Evolutionary conservation across 495 filamentous ascomycete species (phyloP), one percentile per base, ranked within the genome.

Genomic region (Pyronema omphalodes): DNA sequence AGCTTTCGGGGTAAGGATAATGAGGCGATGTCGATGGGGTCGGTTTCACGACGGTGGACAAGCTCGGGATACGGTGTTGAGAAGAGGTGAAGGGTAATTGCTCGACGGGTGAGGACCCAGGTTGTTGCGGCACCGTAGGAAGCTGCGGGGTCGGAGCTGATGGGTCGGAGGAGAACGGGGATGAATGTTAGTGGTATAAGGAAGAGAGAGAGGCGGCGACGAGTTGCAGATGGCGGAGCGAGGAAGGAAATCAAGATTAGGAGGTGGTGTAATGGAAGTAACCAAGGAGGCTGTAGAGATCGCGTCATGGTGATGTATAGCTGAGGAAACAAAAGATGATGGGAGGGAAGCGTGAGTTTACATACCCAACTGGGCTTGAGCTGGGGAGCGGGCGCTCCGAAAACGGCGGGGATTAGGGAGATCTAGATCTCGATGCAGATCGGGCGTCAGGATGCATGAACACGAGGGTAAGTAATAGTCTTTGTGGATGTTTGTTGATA

Each of bases 51-150:
- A 35, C 41, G 35, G 5, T 33, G 50, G 8, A n/a, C 37, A 7
- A 8, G n/a, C 18, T 52, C 50, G 8, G 37, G 35, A 8, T 11
- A 9, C 9, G 47, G 19, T 17, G 11, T 18, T 9, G 23, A 34
- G 34, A 40, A 40, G 14, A 52, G 14, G 50, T 52, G 50, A n/a
- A 52, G 3, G 9, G 50, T 43, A 8, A 52, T 17, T 3, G 19
- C 37, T 1, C 37, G 35, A 7, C 40, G 50, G 12, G 50, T 52
- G 8, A 52, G 3, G 14, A 43, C 37, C 50, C 50, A 52, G 35
- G 41, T 35, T 33, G 50, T 52, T 14, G 50, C 50, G 34, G 37
- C 37, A 35, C 50, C 50, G 37, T 52, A 52, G 50, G 34, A 11
- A 8, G 37, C 36, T 9, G 50, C 50, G 9, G 37, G 35, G 37